Conservation (phyloP, 2,329 filamentous ascomycete species). For the Fusarium annulatum region DNA sequence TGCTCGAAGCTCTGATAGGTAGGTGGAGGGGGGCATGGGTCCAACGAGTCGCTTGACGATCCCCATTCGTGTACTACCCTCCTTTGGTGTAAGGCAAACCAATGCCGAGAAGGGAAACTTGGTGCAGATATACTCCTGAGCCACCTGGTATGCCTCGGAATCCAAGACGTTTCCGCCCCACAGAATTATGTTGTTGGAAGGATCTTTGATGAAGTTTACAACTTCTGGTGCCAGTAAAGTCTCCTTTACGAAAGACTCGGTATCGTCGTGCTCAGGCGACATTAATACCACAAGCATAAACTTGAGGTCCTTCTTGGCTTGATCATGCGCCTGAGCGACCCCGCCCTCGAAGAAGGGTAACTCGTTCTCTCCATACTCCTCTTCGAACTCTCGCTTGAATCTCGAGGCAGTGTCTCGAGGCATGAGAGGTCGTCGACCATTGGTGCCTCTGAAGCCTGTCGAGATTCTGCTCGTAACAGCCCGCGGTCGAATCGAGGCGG, state of each 20-base stretch:
- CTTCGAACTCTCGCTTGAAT: slow-evolving; percentile 93
- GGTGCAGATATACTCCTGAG: slow-evolving; percentile 86
- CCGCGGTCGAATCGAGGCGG: slow-evolving; percentile 69
- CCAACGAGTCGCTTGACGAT: slow-evolving; percentile 84
- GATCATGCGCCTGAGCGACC: slow-evolving; percentile 90
- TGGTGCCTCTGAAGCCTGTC: slow-evolving; percentile 67
- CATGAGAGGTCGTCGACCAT: slow-evolving; percentile 78
- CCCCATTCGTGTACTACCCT: slow-evolving; percentile 89
- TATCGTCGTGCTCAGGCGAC: slow-evolving; percentile 96
- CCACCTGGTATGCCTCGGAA: slow-evolving; percentile 92
- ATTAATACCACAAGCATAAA: slow-evolving; percentile 90
- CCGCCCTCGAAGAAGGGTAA: slow-evolving; percentile 88
- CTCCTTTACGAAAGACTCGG: slow-evolving; percentile 80
- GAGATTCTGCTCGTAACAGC: slow-evolving; percentile 65
- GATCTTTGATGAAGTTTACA: slow-evolving; percentile 77
- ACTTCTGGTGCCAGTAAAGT: slow-evolving; percentile 84
- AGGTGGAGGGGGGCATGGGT: slow-evolving; percentile 74
- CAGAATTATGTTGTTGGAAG: slow-evolving; percentile 81
- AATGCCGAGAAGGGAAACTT: slow-evolving; percentile 92
- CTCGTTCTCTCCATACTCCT: slow-evolving; percentile 81
- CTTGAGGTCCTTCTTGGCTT: slow-evolving; percentile 90
- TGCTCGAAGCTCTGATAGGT: slow-evolving; percentile 78
- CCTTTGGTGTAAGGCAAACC: slow-evolving; percentile 86
- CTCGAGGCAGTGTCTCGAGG: slow-evolving; percentile 89
- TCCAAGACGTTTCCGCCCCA: slow-evolving; percentile 96